Conservation (phyloP, 495 filamentous ascomycete species). For the Aspergillus bertholletiae region DNA sequence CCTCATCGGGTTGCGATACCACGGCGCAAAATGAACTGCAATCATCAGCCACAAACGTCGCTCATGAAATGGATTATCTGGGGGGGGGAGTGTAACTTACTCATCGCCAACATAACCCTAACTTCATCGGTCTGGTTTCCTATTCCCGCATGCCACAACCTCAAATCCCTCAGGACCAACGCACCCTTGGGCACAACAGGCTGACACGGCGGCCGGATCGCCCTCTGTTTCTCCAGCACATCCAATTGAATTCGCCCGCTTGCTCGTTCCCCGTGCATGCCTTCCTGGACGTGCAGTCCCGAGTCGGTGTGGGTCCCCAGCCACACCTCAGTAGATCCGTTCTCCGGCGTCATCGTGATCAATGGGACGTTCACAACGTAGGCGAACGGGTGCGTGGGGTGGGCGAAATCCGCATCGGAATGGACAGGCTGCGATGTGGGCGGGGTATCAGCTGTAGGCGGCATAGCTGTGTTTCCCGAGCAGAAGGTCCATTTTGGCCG, state of each 20-base stretch:
- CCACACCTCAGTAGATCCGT: constrained; percentile 59
- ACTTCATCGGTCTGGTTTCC: constrained; percentile 47
- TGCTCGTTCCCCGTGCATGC: constrained; percentile 43
- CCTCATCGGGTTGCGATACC: constrained; percentile 50
- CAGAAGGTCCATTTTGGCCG: constrained; percentile 49
- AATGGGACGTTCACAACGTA: constrained; percentile 54
- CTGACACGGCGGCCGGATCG: constrained; percentile 44
- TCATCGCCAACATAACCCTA: constrained; percentile 58
- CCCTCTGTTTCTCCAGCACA: constrained; percentile 35
- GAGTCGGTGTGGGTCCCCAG: constrained; percentile 49
- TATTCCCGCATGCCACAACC: constrained; percentile 61
- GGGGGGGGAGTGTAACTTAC: constrained; percentile 33
- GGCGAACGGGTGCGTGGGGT: constrained; percentile 52
- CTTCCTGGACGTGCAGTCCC: constrained; percentile 40
- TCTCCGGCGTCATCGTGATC: constrained; percentile 47
- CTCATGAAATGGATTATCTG: constrained; percentile 8
- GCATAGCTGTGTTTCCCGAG: constrained; percentile 51
- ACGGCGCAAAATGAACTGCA: constrained; percentile 37
- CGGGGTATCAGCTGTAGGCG: constrained; percentile 31
- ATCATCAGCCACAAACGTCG: not conserved
- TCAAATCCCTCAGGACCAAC: constrained; percentile 51
- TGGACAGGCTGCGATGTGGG: constrained; percentile 45
- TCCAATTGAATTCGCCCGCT: constrained; percentile 45
- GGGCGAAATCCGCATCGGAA: constrained; percentile 54
- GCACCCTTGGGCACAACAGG: constrained; percentile 49